Evolutionary conservation across 208 protist species (phyloP).

Genomic region (Leishmania major): DNA sequence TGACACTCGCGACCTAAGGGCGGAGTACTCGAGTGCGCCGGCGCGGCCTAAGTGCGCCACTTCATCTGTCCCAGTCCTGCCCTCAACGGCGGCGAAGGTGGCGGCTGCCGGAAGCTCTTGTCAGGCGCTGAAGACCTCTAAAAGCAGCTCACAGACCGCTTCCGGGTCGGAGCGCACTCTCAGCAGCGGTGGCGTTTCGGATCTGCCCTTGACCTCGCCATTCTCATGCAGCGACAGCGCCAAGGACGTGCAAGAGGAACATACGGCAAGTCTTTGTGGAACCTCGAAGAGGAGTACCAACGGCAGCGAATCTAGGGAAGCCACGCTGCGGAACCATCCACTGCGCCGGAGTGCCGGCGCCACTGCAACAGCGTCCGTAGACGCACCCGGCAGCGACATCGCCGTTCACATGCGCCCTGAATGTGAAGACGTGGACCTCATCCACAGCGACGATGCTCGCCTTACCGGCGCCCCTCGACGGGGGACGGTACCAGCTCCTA

Average conservation of each 20-base stretch:
- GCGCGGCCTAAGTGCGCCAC: background rate
- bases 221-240: no score
- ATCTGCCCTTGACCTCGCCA: background rate
- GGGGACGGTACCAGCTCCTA: background rate
- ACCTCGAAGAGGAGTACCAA: background rate
- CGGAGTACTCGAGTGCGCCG: background rate
- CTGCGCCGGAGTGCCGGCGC: background rate
- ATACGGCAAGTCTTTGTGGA: background rate
- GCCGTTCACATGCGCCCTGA: background rate
- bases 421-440: background rate
- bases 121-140: background rate
- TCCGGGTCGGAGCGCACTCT: background rate
- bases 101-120: background rate
- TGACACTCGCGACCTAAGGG: background rate
- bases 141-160: background rate
- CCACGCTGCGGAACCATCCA: background rate
- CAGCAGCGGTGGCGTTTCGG: background rate
- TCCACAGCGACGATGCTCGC: background rate
- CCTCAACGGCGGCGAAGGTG: background rate
- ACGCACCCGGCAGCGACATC: background rate
- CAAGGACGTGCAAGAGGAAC: background rate
- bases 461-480: background rate
- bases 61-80: background rate
- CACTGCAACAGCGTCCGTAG: background rate
- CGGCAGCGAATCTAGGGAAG: background rate